phyloP scores from a whole-genome alignment of 768 basidiomycete species.

The Xerocomellus amylosporus region DNA sequence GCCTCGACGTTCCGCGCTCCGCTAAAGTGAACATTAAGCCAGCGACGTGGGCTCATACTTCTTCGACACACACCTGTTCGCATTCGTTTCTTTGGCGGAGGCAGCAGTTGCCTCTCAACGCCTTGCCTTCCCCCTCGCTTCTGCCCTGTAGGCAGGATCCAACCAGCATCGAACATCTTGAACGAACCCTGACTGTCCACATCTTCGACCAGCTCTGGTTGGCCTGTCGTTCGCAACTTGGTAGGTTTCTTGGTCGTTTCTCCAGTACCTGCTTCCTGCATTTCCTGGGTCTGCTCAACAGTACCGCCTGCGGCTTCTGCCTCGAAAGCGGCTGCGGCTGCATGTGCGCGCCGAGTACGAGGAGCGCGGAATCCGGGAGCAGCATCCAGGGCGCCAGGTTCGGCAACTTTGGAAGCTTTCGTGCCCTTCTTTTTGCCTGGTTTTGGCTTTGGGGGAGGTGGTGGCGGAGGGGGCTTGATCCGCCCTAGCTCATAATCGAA shows the following conservation, averaged over 20 bases:
- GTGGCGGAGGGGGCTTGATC: constrained; percentile 59
- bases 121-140: constrained; percentile 58
- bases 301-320: constrained; percentile 32
- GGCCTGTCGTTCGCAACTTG: constrained; percentile 23
- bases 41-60: background rate
- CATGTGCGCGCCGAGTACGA: constrained; percentile 44
- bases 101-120: constrained; percentile 42
- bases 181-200: constrained; percentile 75
- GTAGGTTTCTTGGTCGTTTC: constrained; percentile 30
- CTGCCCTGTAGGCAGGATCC: constrained; percentile 79
- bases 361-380: constrained; percentile 49
- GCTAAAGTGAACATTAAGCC: background rate
- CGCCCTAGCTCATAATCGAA: constrained; percentile 65
- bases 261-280: constrained; percentile 3
- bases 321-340: constrained; percentile 45
- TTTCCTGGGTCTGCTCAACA: constrained; percentile 8
- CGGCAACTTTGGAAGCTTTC: constrained; percentile 19
- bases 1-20: constrained; percentile 40
- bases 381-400: constrained; percentile 34
- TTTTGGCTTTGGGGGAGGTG: constrained; percentile 45
- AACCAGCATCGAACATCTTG: constrained; percentile 79
- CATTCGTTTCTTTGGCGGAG: constrained; percentile 55
- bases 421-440: constrained; percentile 40
- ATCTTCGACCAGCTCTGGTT: constrained; percentile 55
- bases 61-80: constrained; percentile 39